Base-by-base conservation (phyloP, 306 rosid species). In the Abrus pulchellus region DNA sequence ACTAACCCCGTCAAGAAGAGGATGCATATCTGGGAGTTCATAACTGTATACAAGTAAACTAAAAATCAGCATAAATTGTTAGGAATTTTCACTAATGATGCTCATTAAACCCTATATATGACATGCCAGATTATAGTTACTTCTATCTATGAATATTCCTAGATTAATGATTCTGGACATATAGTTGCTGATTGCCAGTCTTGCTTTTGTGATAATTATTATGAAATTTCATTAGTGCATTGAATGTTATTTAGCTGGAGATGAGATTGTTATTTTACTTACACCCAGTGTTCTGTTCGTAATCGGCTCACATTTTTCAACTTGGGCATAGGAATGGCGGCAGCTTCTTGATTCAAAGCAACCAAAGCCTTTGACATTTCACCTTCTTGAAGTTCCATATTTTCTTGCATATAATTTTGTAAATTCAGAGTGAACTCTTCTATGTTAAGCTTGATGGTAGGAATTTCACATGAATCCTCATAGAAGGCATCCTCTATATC, bases 231-330 rank as follows among this genome's bases (percentile, higher is more conserved):
- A 5, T 65, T 43, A 11, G 69, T 68, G 43, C 40, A 34, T 14
- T 73, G 71, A 50, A 32, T 60, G 70, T 74, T 79, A 72, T 82
- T 74, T 79, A 60, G 34, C 72, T 68, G 48, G 68, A 82, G 78
- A 68, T 60, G 49, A 74, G 71, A 64, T 63, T 40, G 74, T 55
- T 80, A 62, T 53, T 83, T 79, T 74, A 83, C 99, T 93, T 91
- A 95, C 99, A 95, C 99, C 74, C 86, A 90, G 72, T 95, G 99
- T 84, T 95, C 99, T 76, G 99, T 95, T 80, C 99, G 94, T 44
- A 95, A 88, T 64, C 93, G 83, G 88, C 89, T 88, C 84, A 93
- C 83, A 81, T 93, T 89, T 91, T 96, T 96, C 30, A 96, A 93
- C 92, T 88, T 96, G 72, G 99, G 91, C 33, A 44, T 78, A 62